Percentiles rank a stretch among this genome's conserved stretches.
phyloP scores from a whole-genome alignment of 495 filamentous ascomycete genomes.

The Hyaloscypha bicolor region DNA sequence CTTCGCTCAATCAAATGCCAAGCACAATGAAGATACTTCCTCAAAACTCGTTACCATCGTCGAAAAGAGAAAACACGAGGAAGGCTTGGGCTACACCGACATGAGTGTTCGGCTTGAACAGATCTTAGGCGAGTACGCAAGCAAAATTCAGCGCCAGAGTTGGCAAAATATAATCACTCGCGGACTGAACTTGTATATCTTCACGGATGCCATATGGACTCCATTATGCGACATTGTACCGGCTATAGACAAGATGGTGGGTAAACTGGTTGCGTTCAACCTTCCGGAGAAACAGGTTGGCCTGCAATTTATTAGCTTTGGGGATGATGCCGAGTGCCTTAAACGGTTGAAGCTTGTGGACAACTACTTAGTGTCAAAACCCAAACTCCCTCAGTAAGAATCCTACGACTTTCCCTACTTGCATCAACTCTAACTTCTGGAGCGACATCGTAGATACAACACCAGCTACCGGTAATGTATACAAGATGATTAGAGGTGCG shows the following conservation, averaged over 20 bases:
- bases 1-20: slow-evolving; percentile 6
- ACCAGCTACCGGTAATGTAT: slow-evolving; percentile 13
- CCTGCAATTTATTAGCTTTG: slow-evolving; percentile 17
- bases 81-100: slow-evolving; percentile 3
- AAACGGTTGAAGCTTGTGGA: slow-evolving; percentile 11
- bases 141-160: background rate
- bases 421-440: slow-evolving; percentile 1
- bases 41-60: slow-evolving; percentile 13
- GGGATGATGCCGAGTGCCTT: slow-evolving; percentile 9
- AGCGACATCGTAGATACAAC: slow-evolving; percentile 26
- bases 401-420: background rate
- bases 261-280: slow-evolving; percentile 4
- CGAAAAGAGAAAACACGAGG: background rate
- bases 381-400: slow-evolving; percentile 7
- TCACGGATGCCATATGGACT: slow-evolving; percentile 19
- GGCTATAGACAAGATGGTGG: slow-evolving; percentile 14
- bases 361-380: slow-evolving; percentile 10
- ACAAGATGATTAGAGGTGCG: slow-evolving; percentile 20
- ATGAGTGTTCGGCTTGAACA: slow-evolving; percentile 12
- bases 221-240: slow-evolving; percentile 7
- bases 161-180: background rate
- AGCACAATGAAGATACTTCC: slow-evolving; percentile 4
- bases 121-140: slow-evolving; percentile 12
- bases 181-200: slow-evolving; percentile 19
- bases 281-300: slow-evolving; percentile 9